Evolutionary conservation across 192 early-diverging fungal species (phyloP), one percentile per base, ranked within the genome.

Genomic region (Funneliformis mosseae): DNA sequence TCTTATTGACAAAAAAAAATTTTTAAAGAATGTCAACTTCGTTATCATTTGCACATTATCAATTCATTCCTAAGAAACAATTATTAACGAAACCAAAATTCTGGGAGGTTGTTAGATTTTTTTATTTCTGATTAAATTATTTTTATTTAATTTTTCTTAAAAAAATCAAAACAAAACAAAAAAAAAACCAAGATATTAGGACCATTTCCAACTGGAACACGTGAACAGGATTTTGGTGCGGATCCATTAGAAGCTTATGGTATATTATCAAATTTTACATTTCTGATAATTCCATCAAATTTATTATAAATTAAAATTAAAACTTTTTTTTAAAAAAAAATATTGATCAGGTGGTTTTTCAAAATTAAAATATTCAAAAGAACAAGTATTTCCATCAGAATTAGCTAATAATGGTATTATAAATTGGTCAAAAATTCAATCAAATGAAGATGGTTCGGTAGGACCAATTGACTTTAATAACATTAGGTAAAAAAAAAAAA

Each of bases 211-310:
- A 87, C 88, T 46, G 88, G 88, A 10, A 90, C 85, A 83, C 76
- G 88, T 16, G 87, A 89, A 60, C 87, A 89, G 63, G 87, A 90
- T 67, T 89, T 92, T 67, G 94, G 94, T 18, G 88, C 87, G 4
- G 94, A 95, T 83, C 91, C 91, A 14, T 80, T 95, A 43, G 88
- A 89, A 68, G 89, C 91, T 10, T 95, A 91, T 82, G 94, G 93
- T 91, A 66, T 28, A 25, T 69, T 21, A n/a, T n/a, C n/a, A n/a
- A n/a, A n/a, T n/a, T n/a, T n/a, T n/a, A 70, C 8, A 8, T 0
- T 43, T 70, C 3, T 43, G 23, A 18, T 70, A 39, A 69, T 69
- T 39, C 5, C 8, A 43, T 70, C 18, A 43, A n/a, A 23, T 39
- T 38, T 70, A 6, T 8, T n/a, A 23, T 70, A 9, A 39, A 70